Evolutionary conservation across 1,139 yeast species (phyloP).

Genomic region (Torulaspora pretoriensis): DNA sequence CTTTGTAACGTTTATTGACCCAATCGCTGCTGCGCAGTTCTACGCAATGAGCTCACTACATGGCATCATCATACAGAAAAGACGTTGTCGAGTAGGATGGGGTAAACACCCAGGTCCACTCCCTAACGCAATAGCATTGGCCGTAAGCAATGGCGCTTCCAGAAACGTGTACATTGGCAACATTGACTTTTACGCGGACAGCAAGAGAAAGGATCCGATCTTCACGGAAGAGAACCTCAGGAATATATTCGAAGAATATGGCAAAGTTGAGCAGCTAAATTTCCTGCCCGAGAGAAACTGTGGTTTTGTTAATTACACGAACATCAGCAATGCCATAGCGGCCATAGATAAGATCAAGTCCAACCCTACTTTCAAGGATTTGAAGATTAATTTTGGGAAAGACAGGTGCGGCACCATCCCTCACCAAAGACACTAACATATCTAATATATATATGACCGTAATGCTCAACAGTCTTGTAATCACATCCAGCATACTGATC

Average conservation of each 20-base stretch:
- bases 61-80: constrained; percentile 74
- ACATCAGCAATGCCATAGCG: constrained; percentile 78
- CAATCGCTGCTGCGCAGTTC: constrained; percentile 90
- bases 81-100: constrained; percentile 89
- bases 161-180: constrained; percentile 88
- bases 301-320: constrained; percentile 88
- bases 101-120: constrained; percentile 92
- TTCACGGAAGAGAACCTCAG: constrained; percentile 55
- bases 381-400: constrained; percentile 83
- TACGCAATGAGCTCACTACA: constrained; percentile 83
- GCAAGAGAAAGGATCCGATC: constrained; percentile 21
- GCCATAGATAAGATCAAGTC: constrained; percentile 68
- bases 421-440: constrained; percentile 33
- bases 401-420: constrained; percentile 83
- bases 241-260: constrained; percentile 71
- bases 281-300: constrained; percentile 78
- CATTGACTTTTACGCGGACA: constrained; percentile 40
- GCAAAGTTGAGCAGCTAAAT: constrained; percentile 92
- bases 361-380: constrained; percentile 44
- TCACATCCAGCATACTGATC: neutral
- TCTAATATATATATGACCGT: constrained; percentile 4
- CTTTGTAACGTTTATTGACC: constrained; percentile 86
- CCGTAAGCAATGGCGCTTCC: constrained; percentile 91
- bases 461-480: neutral
- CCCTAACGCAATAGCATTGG: constrained; percentile 71